These are phyloP conservation scores for Massarina eburnea DNA, from an alignment of 2,329 filamentous ascomycete genomes.

Conservation along the genomic window DNA sequence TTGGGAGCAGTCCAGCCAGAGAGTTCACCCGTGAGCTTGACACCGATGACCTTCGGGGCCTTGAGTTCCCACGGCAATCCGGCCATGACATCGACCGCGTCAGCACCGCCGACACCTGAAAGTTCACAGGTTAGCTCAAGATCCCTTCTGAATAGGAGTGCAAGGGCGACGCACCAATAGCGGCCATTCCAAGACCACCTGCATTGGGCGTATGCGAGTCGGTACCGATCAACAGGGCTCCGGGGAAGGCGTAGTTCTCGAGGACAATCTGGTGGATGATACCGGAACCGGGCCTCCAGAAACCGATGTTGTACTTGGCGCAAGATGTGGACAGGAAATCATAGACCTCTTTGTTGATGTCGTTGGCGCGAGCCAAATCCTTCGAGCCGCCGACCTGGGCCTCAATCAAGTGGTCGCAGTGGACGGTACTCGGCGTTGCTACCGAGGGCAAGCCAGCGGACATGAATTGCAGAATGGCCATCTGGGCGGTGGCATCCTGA, in stretches of 20 bases:
- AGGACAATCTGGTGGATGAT: conserved; percentile 99
- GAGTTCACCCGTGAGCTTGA: conserved; percentile 87
- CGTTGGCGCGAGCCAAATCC: conserved; percentile 87
- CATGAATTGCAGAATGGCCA: conserved; percentile 99
- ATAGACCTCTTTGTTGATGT: conserved; percentile 99
- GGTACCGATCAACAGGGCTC: conserved; percentile 95
- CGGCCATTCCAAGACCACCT: conserved; percentile 91
- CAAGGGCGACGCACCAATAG: conserved; percentile 70
- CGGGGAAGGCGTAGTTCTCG: conserved; percentile 99
- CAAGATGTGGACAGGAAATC: conserved; percentile 92
- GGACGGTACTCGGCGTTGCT: conserved; percentile 91
- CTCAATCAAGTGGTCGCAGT: conserved; percentile 99
- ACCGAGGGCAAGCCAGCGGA: conserved; percentile 95
- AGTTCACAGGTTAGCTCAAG: neutral
- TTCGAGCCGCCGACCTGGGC: conserved; percentile 90
- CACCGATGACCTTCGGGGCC: conserved; percentile 95
- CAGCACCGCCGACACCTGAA: conserved; percentile 87
- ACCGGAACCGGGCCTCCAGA: conserved; percentile 98
- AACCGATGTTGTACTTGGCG: conserved; percentile 99
- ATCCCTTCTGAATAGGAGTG: too few relatives aligned
- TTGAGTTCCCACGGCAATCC: conserved; percentile 98
- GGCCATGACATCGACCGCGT: conserved; percentile 97
- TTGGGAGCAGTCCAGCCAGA: conserved; percentile 93
- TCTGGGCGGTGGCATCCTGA: conserved; percentile 99
- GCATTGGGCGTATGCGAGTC: conserved; percentile 98